Base-by-base conservation (phyloP, 345 rosid species). In the Acer negundo region DNA sequence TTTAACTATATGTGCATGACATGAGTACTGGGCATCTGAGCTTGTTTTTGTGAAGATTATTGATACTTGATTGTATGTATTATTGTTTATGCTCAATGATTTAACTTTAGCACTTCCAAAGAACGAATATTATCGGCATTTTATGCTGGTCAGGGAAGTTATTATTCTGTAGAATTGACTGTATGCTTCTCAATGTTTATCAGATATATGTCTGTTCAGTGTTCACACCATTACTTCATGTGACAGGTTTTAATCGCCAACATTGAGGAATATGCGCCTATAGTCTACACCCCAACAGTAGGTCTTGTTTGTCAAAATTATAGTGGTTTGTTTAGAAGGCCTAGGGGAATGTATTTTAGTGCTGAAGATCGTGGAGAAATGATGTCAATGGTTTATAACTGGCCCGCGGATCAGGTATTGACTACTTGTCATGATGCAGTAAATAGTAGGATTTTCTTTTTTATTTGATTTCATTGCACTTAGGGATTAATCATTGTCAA, bases 351-450 rank as follows among this genome's bases (percentile, higher is more conserved):
- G 99, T 96, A 93, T 81, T 93, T 96, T 76, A 92, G 97, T 72
- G 93, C 98, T 49, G 94, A 77, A 53, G 99, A 96, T 82, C 92
- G 97, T 38, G 99, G 99, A 82, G 99, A 96, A 87, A 93, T 96
- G 99, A 93, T 93, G 98, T 93, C 99, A 55, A 93, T 93, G 99
- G 97, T 95, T 78, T 95, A 93, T 83, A 95, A 95, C 84, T 95
- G 99, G 99, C 98, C 99, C 17, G 92, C 98, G 77, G 99, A 93
- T 73, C 99, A 95, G 97, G 99, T 95, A 56, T 76, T 73, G 42
- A 51, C 42, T 74, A 56, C 28, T 82, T 16, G 67, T 64, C n/a
- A 28, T 31, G 12, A 61, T 79, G 74, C 61, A 10, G 22, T 73
- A 69, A 75, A 62, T 78, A 78, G 35, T 38, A 47, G 20, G 47